Percentiles rank a stretch among this genome's conserved stretches.
These are phyloP conservation scores for Rhizopogon vulgaris DNA, from an alignment of 768 basidiomycete genomes.

Conservation along the genomic window DNA sequence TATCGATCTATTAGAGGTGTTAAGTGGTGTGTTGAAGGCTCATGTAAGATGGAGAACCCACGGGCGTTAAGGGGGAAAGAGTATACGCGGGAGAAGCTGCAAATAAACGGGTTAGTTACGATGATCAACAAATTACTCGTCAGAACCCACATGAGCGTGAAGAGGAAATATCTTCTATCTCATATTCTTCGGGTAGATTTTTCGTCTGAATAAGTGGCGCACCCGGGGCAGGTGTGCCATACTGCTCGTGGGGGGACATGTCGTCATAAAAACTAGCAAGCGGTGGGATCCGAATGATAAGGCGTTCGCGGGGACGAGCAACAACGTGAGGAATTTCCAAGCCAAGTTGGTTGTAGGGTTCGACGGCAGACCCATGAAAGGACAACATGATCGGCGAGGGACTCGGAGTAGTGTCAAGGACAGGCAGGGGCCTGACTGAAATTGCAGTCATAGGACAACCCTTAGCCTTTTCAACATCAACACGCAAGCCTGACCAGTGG, in stretches of 20 bases:
- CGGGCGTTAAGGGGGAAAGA: slow-evolving; percentile 10
- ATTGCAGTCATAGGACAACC: slow-evolving; percentile 33
- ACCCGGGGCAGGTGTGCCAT: slow-evolving; percentile 7
- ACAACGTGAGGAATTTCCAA: slow-evolving; percentile 6
- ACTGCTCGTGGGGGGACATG: neutral
- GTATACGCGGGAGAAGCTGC: slow-evolving; percentile 9
- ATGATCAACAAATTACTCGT: neutral
- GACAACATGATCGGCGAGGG: neutral
- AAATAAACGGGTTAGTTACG: neutral
- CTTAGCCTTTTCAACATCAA: slow-evolving; percentile 38
- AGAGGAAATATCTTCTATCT: slow-evolving; percentile 11
- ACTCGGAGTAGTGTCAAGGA: slow-evolving; percentile 24
- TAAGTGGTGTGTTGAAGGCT: neutral
- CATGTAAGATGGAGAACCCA: slow-evolving; percentile 3
- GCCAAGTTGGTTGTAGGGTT: neutral
- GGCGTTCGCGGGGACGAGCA: neutral
- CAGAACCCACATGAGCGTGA: slow-evolving; percentile 12
- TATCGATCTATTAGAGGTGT: slow-evolving; percentile 3
- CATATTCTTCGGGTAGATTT: slow-evolving; percentile 19
- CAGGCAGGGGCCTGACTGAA: slow-evolving; percentile 33
- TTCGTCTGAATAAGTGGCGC: slow-evolving; percentile 20
- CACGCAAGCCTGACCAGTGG: slow-evolving; percentile 32
- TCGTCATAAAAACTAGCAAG: neutral
- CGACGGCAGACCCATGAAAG: neutral
- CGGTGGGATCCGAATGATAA: slow-evolving; percentile 3